Base-by-base conservation (phyloP, 2,329 filamentous ascomycete species). In the Aulographum hederae region DNA sequence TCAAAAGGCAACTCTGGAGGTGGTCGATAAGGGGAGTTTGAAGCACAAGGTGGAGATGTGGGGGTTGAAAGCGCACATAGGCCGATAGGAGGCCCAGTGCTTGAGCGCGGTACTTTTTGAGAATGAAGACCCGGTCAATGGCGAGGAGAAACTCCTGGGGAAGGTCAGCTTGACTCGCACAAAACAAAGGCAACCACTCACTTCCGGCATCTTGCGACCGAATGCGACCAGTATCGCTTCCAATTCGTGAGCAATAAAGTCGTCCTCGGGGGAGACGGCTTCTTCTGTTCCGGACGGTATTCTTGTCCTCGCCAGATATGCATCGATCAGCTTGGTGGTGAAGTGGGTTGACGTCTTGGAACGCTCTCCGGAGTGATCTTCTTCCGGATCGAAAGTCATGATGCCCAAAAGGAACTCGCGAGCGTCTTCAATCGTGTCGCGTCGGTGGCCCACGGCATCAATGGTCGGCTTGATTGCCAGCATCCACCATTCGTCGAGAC, bases 11-110 rank as follows among this genome's bases (percentile, higher is more conserved):
- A 44, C 68, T 71, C 32, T 86, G 57, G 14, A 89, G 57, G 46
- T 77, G 71, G 35, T 67, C 64, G 40, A 89, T 75, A 2, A 89
- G 58, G 0, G 72, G 66, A 1, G 78, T 85, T 40, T 82, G 66
- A 4, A 78, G 54, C 21, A 84, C 68, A 26, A 74, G 63, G 45
- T 89, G 70, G 2, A 89, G 60, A 52, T 85, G 80, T 4, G 80
- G 79, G n/a, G 79, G 77, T 40, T 82, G 75, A 36, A 71, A 67
- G 39, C 75, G 69, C 23, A 89, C 66, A 40, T 82, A 85, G 28
- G 75, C 69, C 45, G 71, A 73, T 12, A 89, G 58, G 8, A 89
- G 61, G 13, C 67, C 66, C 18, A 85, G 52, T 6, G 70, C 65
- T 37, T 69, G 67, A 33, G 72, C 63, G 14, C 80, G 71, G 37